Evolutionary conservation across 192 early-diverging fungal genomes (phyloP), one percentile per base, ranked within the genome.

Genomic region (Powellomyces hirtus): DNA sequence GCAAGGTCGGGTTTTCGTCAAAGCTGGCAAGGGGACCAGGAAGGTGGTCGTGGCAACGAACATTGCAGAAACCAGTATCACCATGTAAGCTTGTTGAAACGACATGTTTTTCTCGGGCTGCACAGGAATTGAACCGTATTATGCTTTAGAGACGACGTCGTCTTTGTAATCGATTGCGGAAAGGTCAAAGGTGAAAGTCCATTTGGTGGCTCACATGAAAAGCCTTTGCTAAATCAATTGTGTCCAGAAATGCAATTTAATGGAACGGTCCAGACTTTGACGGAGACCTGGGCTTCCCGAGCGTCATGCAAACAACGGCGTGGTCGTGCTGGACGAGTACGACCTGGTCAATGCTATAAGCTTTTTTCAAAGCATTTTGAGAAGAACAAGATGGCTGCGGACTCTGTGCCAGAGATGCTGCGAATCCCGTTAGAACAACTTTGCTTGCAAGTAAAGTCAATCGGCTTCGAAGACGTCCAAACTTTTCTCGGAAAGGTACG

Each of bases 271-370:
- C 27, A 75, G 29, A 62, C 66, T 2, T 53, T 92, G n/a, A 63
- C 81, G 42, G 87, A 93, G 69, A 86, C 77, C 14, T 89, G 81
- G 61, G 77, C 90, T n/a, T 83, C 87, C 7, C 81, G 75, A 40
- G 89, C 91, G 8, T 69, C 77, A 3, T 88, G 80, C 22, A 81
- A 81, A 29, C 91, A 93, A 62, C 79, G 95, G 11, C 81, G 88
- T 37, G 95, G 94, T 14, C 86, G 94, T 62, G 95, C 95, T 4
- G 95, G 95, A 4, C 84, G 95, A 56, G 86, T 90, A 5, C 82
- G 85, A 42, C 79, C 82, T 22, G 95, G 95, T 26, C 64, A 86
- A 0, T 95, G 92, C 66, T 94, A 53, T 49, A 78, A 79, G 59
- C 75, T 82, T 0, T 82, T 70, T 46, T 63, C 72, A 7, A 67